Evolutionary conservation across 176 grass and related monocot species (phyloP), one percentile per base, ranked within the genome.

Genomic region (Thalia dealbata): DNA sequence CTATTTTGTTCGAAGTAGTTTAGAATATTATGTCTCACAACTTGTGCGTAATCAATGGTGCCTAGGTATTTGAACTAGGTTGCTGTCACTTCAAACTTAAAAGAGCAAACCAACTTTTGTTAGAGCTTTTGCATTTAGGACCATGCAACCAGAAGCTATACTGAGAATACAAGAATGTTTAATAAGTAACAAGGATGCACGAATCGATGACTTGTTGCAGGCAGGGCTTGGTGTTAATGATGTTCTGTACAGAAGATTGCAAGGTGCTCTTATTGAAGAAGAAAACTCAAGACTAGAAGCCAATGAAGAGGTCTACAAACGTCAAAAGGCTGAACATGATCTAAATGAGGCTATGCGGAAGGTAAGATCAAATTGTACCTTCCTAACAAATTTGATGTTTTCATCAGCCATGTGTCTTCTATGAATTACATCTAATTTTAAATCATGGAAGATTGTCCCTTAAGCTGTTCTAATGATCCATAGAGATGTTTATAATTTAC

Each of bases 301-400:
- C 64, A 75, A 54, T 73, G 82, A 90, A 70, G 71, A 82, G 61
- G 65, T 79, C n/a, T 35, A 25, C 48, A 65, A 43, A 71, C 56
- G 25, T 52, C n/a, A 60, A 28, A 68, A 73, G 41, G 52, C 85
- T 74, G 75, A 91, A 52, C 80, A 76, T 10, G 69, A 60, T 52
- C 26, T 59, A 58, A 71, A 81, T 69, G 73, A 65, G 69, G 64
- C 64, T n/a, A 61, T 58, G 35, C 61, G 43, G 69, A 83, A 85
- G 78, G 83, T 84, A 78, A 87, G 30, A 29, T 12, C 14, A 14
- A 13, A 18, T 65, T 28, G 28, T 6, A 27, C 6, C 16, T 32
- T 23, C 14, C 14, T 23, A 19, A 30, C 26, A 3, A 61, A 13
- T 61, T 9, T 61, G 56, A 23, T 61, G 56, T 22, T 61, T 61